Evolutionary conservation across 192 early-diverging fungal species (phyloP).

Genomic region (Entophlyctis helioformis): DNA sequence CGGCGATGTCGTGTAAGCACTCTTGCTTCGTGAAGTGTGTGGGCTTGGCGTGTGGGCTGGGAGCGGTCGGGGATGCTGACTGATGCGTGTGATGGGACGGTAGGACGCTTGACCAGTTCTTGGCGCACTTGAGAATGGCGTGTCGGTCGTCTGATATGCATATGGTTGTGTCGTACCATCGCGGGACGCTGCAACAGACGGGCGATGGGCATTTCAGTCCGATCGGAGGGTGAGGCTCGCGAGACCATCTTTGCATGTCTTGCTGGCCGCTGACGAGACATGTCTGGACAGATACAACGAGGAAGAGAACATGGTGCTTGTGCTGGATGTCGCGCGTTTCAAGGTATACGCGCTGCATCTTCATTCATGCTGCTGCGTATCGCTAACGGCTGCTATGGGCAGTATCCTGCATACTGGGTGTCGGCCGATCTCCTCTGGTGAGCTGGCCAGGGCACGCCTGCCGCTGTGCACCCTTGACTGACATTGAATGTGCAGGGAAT

Average conservation of each 20-base stretch:
- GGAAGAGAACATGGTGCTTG: conserved; percentile 18
- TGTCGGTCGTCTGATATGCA: conserved; percentile 11
- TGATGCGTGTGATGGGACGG: background rate
- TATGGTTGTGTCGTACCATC: conserved; percentile 24
- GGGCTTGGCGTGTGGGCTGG: background rate
- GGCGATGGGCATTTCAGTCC: conserved; percentile 29
- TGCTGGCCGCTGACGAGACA: too few relatives aligned
- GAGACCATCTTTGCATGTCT: too few relatives aligned
- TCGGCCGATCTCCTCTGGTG: conserved; percentile 20
- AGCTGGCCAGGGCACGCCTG: background rate
- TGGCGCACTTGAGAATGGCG: conserved; percentile 14
- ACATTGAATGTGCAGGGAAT: conserved; percentile 3
- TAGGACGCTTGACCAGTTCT: conserved; percentile 17
- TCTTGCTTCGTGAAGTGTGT: background rate
- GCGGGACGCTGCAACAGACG: conserved; percentile 27
- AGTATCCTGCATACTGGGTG: conserved; percentile 30
- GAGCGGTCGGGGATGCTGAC: background rate
- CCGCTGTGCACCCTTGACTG: background rate
- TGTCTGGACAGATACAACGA: conserved; percentile 10
- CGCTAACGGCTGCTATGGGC: background rate
- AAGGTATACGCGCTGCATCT: conserved; percentile 5
- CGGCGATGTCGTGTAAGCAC: conserved; percentile 12
- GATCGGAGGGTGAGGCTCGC: conserved; percentile 7
- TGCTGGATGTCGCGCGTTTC: conserved; percentile 34
- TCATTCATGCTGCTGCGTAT: background rate